These are phyloP conservation scores for Leccinum olivaceopallidum DNA, from an alignment of 768 basidiomycete genomes.

Conservation along the genomic window DNA sequence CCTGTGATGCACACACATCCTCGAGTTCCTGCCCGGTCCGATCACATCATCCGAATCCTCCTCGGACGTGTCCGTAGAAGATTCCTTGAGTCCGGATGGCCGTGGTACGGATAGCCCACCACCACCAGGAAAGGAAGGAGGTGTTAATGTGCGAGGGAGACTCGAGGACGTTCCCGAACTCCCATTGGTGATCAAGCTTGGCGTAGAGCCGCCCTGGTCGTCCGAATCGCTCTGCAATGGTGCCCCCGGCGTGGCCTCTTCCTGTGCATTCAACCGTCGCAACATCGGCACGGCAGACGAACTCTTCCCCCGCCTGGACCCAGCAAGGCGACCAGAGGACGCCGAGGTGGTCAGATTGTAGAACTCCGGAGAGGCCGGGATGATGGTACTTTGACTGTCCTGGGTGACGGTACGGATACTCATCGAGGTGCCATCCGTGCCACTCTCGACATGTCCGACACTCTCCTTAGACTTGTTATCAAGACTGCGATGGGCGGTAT, in stretches of 20 bases:
- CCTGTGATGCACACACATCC: slow-evolving; percentile 5
- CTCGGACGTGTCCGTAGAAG: slow-evolving; percentile 19
- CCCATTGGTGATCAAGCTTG: slow-evolving; percentile 23
- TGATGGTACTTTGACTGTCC: slow-evolving; percentile 24
- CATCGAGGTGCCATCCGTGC: slow-evolving; percentile 23
- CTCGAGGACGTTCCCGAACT: slow-evolving; percentile 22
- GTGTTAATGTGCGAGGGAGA: slow-evolving; percentile 1
- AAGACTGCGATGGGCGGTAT: neutral
- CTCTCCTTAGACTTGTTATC: neutral
- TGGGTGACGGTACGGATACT: slow-evolving; percentile 22
- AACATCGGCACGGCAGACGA: slow-evolving; percentile 20
- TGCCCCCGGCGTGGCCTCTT: neutral
- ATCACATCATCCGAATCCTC: slow-evolving; percentile 15
- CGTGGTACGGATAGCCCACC: slow-evolving; percentile 16
- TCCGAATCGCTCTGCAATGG: slow-evolving; percentile 6
- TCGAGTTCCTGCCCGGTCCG: neutral
- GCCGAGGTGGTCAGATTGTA: slow-evolving; percentile 11
- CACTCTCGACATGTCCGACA: slow-evolving; percentile 6
- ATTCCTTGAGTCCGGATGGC: slow-evolving; percentile 25
- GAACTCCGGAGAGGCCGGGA: neutral
- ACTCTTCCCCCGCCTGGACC: neutral
- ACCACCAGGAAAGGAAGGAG: slow-evolving; percentile 9
- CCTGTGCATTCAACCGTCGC: slow-evolving; percentile 19
- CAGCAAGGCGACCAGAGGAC: slow-evolving; percentile 9
- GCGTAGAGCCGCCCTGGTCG: slow-evolving; percentile 15